Conservation (phyloP, 768 basidiomycete genomes). For the Collybia mongolica region DNA sequence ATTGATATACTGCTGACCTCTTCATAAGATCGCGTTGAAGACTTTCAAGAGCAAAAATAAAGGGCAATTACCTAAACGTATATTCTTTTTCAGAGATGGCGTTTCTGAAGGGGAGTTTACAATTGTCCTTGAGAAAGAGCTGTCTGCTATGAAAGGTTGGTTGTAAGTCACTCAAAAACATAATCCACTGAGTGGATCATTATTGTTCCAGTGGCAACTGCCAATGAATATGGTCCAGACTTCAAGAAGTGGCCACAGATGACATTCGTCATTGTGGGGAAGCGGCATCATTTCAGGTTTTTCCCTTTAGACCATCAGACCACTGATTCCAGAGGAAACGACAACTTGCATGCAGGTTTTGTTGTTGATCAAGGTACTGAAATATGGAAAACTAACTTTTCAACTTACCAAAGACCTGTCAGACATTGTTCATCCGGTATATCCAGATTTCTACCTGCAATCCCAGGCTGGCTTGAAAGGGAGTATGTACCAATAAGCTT, state of each 20-base stretch:
- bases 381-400: no score
- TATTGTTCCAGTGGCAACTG: neutral
- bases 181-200: no score
- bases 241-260: conserved; percentile 40
- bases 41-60: conserved; percentile 8
- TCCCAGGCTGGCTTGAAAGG: conserved; percentile 53
- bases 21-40: conserved; percentile 11
- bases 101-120: conserved; percentile 32
- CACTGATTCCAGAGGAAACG: conserved; percentile 55
- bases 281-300: conserved; percentile 50
- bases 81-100: conserved; percentile 28
- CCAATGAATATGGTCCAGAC: conserved; percentile 37
- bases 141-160: conserved; percentile 15
- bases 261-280: conserved; percentile 61
- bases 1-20: neutral
- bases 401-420: conserved; percentile 21
- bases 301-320: conserved; percentile 43
- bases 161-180: no score
- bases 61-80: conserved; percentile 9
- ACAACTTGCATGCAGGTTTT: conserved; percentile 49
- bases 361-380: conserved; percentile 47
- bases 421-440: conserved; percentile 54
- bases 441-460: conserved; percentile 63
- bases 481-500: conserved; percentile 28
- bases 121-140: conserved; percentile 17